Base-by-base conservation (phyloP, 106 monocot genomes). In the Acorus calamus region DNA sequence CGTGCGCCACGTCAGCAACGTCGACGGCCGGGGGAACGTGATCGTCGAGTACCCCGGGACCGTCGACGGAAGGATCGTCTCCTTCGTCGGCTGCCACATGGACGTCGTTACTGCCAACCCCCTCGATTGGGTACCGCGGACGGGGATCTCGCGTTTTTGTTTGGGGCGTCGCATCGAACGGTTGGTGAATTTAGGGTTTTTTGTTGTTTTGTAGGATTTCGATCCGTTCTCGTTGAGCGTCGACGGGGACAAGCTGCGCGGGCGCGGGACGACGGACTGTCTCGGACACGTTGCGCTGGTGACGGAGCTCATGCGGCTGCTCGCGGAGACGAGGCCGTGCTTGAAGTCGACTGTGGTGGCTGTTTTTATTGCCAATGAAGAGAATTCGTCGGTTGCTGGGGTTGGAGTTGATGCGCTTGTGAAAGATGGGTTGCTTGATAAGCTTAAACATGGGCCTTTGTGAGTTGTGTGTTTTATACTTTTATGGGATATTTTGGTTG, bases 81-180 rank as follows among this genome's bases (percentile, higher is more conserved):
- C 84, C 28, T 96, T 96, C 71, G 90, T 96, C 11, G 96, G 96
- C 7, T 84, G 85, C 72, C 96, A 90, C 76, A 96, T 96, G 96
- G 96, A 96, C 62, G 96, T 96, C 69, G 90, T 96, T 71, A 68
- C 87, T 8, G 96, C 87, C 66, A 68, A 96, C 61, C 90, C 96
- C 62, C 4, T 52, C 28, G 76, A 76, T 12, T 96, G 94, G 94
- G 94, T 94, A 49, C 2, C 57, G 28, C 28, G 1, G 28, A 28
- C 28, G 28, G 28, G 28, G 1, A 28, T 28, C 28, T 12, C 45
- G 2, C 7, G 28, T 12, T 7, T 65, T 14, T 42, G 41, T 53
- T 42, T 57, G 59, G 65, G 42, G 13, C 14, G 5, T 48, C 46
- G 5, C 50, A 11, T 53, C 61, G 14, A 4, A 61, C 46, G 7